Percentiles rank a stretch among this genome's conserved stretches.
Conservation (phyloP, 2,329 filamentous ascomycete genomes). For the Colletotrichum destructivum region DNA sequence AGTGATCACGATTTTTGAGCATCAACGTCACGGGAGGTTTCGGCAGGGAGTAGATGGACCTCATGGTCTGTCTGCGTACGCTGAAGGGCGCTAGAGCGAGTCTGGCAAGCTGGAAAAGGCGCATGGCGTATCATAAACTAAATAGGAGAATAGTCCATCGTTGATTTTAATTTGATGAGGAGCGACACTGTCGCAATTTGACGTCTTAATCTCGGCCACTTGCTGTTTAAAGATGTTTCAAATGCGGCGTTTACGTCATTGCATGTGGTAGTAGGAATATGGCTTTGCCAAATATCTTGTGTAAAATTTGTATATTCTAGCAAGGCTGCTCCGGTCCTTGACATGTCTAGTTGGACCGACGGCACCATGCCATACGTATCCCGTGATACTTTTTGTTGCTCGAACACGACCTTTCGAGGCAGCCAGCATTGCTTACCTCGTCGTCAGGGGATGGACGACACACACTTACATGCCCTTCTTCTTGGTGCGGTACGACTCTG, state of each 20-base stretch:
- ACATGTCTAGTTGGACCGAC: neutral
- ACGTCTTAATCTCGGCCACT: neutral
- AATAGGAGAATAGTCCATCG: slow-evolving; percentile 4
- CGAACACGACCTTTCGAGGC: too few species aligned
- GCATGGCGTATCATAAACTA: slow-evolving; percentile 24
- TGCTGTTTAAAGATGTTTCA: too few species aligned
- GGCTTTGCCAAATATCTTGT: neutral
- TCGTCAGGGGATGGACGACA: neutral
- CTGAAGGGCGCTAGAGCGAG: neutral
- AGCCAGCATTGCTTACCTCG: neutral
- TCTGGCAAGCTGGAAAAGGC: slow-evolving; percentile 7
- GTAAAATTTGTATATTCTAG: neutral
- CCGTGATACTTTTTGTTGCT: neutral
- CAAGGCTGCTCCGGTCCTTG: neutral
- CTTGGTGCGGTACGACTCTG: slow-evolving; percentile 55
- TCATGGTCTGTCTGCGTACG: neutral
- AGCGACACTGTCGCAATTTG: neutral
- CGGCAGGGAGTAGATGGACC: neutral
- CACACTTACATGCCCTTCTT: slow-evolving; percentile 52
- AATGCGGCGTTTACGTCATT: neutral
- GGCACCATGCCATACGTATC: neutral
- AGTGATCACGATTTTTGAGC: neutral
- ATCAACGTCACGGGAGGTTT: neutral
- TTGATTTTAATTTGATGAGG: slow-evolving; percentile 10
- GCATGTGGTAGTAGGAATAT: neutral